Evolutionary conservation across 2,329 filamentous ascomycete genomes (phyloP), one percentile per base, ranked within the genome.

Genomic region (Cadophora luteo-olivacea): DNA sequence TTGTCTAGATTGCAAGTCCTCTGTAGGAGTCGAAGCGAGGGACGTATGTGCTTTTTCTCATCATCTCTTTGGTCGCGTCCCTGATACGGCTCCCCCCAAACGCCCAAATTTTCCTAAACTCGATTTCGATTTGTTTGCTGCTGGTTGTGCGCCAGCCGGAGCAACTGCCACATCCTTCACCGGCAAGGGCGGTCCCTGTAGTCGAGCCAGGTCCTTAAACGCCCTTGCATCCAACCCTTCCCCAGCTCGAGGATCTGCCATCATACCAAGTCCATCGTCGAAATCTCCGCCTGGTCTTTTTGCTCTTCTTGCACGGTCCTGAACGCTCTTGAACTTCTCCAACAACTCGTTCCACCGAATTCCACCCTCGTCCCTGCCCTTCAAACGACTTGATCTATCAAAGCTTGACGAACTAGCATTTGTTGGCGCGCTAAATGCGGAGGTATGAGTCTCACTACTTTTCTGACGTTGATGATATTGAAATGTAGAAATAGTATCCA

Each of bases 321-420:
- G 96, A 1, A 97, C 95, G 64, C 86, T 88, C 73, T 92, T 92
- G 81, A 99, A 99, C 77, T 97, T 97, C 72, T 99, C 96, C 5
- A 99, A 86, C 45, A 99, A 85, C 75, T 99, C 96, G 2, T 87
- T 88, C 96, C 96, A 99, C 66, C 92, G 91, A 74, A 99, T 97
- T 41, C 89, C 90, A 65, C 88, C 89, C 66, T 97, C 94, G 72
- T 97, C 93, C 66, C 94, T 61, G 87, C 89, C 79, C 87, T 97
- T 85, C 60, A 97, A 85, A 69, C 94, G 86, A 73, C 92, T 95
- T 38, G 90, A 86, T 69, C 91, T 85, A 75, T 94, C 91, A 79
- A 91, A 93, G 72, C 82, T 86, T 68, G 89, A 85, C 58, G 80
- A 82, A 52, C 81, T 80, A 14, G 86, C 79, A 65, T 84, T 81